Evolutionary conservation across 768 basidiomycete species (phyloP).

Genomic region (Termitomyces sp.): DNA sequence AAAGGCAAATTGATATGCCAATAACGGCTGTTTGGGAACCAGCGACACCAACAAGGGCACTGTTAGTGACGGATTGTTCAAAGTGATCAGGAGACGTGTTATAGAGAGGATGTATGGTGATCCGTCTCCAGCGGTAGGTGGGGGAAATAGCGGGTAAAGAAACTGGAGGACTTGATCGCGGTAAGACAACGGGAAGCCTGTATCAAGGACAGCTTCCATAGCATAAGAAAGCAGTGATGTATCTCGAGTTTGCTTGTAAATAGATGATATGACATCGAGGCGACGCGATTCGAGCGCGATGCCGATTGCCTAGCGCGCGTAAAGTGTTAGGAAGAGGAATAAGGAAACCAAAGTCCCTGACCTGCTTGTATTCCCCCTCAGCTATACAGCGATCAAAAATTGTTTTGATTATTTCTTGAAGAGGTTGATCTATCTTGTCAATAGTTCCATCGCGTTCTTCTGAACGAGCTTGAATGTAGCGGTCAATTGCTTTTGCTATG

Average conservation of each 20-base stretch:
- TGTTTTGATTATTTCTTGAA: constrained; percentile 83
- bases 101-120: constrained; percentile 77
- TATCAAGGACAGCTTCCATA: constrained; percentile 89
- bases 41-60: constrained; percentile 71
- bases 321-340: constrained; percentile 6
- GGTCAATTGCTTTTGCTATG: constrained; percentile 92
- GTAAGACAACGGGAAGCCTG: constrained; percentile 83
- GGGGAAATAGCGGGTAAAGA: constrained; percentile 83
- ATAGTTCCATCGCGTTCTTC: constrained; percentile 49
- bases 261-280: constrained; percentile 77
- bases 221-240: constrained; percentile 82
- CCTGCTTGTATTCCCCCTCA: constrained; percentile 91
- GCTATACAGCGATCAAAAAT: constrained; percentile 85
- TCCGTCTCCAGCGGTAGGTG: constrained; percentile 63
- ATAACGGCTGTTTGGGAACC: constrained; percentile 62
- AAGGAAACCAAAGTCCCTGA: constrained; percentile 24
- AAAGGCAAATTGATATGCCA: constrained; percentile 95
- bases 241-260: constrained; percentile 75
- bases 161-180: constrained; percentile 79
- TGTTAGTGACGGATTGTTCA: constrained; percentile 79
- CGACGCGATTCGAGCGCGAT: constrained; percentile 91
- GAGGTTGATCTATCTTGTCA: constrained; percentile 71
- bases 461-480: constrained; percentile 72
- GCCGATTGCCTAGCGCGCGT: constrained; percentile 70
- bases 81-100: constrained; percentile 85